Evolutionary conservation across 2,329 filamentous ascomycete genomes (phyloP).

Genomic region (Trichoderma sp.): DNA sequence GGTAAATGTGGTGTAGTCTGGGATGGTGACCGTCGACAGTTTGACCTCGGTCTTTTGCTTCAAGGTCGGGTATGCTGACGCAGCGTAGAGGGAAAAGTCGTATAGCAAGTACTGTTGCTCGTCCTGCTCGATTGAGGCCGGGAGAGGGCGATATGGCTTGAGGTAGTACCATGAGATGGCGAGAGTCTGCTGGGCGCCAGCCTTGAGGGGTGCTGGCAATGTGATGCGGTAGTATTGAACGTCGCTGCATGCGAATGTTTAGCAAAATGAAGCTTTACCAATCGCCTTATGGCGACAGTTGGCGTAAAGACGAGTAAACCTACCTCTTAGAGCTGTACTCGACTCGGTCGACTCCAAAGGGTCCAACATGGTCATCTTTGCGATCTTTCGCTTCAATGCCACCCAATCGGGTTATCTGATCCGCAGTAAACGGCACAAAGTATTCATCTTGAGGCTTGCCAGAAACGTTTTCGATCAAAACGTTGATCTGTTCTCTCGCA

Average conservation of each 20-base stretch:
- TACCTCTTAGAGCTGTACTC: slow-evolving; percentile 66
- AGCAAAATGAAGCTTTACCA: neutral
- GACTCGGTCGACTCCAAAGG: slow-evolving; percentile 71
- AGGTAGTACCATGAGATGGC: slow-evolving; percentile 84
- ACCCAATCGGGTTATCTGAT: slow-evolving; percentile 76
- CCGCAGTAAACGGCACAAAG: slow-evolving; percentile 82
- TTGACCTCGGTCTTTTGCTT: slow-evolving; percentile 99
- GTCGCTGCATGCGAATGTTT: slow-evolving; percentile 54
- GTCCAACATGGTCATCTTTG: slow-evolving; percentile 70
- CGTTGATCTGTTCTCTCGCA: slow-evolving; percentile 86
- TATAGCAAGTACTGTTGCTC: slow-evolving; percentile 87
- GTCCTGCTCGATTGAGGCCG: slow-evolving; percentile 78
- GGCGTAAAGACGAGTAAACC: slow-evolving; percentile 23
- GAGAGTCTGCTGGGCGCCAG: slow-evolving; percentile 80
- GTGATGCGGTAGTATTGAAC: slow-evolving; percentile 83
- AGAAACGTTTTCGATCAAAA: slow-evolving; percentile 89
- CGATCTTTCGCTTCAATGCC: slow-evolving; percentile 91
- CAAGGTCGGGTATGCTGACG: slow-evolving; percentile 79
- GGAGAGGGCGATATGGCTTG: slow-evolving; percentile 77
- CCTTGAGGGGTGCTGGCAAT: slow-evolving; percentile 73
- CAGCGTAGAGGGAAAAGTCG: slow-evolving; percentile 81
- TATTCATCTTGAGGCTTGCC: slow-evolving; percentile 82
- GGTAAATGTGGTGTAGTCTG: slow-evolving; percentile 80
- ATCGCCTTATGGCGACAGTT: neutral
- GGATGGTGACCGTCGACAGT: slow-evolving; percentile 74